Conservation (phyloP, 495 filamentous ascomycete species). For the Melanomma pulvis-pyrius region DNA sequence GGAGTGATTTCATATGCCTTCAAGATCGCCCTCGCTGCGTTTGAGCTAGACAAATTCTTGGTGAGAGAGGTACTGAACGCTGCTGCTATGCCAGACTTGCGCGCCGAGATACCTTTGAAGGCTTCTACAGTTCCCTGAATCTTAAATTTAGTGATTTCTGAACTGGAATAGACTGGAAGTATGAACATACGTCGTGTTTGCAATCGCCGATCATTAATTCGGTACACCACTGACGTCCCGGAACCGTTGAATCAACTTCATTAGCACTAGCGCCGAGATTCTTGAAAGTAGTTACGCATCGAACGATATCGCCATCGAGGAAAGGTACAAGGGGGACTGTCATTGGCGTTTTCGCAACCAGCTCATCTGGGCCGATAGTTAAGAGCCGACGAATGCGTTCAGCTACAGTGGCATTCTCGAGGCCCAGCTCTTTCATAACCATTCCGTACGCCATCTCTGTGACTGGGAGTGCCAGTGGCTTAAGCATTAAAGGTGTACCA, state of each 20-base stretch:
- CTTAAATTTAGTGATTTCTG: neutral
- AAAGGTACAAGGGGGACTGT: constrained; percentile 37
- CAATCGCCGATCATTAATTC: constrained; percentile 52
- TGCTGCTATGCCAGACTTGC: constrained; percentile 42
- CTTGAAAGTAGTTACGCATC: constrained; percentile 37
- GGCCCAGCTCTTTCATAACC: constrained; percentile 46
- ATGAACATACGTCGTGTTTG: constrained; percentile 47
- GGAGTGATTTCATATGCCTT: constrained; percentile 42
- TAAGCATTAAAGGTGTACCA: constrained; percentile 45
- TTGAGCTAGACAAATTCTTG: constrained; percentile 34
- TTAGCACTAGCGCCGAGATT: constrained; percentile 28
- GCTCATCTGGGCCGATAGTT: constrained; percentile 43
- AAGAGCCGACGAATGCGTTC: constrained; percentile 46
- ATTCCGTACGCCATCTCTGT: constrained; percentile 48
- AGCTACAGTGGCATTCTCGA: constrained; percentile 38
- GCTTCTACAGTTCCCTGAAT: constrained; percentile 43
- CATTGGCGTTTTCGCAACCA: constrained; percentile 42
- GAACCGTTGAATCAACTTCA: constrained; percentile 8
- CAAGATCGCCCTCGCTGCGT: constrained; percentile 40
- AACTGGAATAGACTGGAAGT: no score
- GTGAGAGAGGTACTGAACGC: constrained; percentile 43
- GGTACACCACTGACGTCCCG: constrained; percentile 40
- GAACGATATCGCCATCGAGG: constrained; percentile 48
- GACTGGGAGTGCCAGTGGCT: constrained; percentile 40
- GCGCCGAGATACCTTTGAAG: constrained; percentile 28